Evolutionary conservation across 2,329 filamentous ascomycete genomes (phyloP).

Genomic region (Talaromyces sp.): DNA sequence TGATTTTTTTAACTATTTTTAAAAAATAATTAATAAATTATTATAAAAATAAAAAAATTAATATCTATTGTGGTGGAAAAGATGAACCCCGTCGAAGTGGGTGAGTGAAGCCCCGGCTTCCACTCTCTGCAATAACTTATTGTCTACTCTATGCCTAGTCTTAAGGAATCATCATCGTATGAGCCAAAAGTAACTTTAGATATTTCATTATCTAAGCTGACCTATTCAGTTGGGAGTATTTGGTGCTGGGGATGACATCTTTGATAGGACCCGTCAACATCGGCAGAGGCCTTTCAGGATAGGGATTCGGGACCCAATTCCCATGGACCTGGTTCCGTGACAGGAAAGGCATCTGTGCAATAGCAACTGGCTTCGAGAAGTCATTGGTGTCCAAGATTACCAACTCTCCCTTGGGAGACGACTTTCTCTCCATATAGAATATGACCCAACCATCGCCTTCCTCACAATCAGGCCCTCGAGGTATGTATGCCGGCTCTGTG

Average conservation of each 20-base stretch:
- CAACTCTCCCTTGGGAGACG: conserved; percentile 1
- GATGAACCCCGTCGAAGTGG: too few species aligned
- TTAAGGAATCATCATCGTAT: too few species aligned
- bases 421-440: conserved; percentile 27
- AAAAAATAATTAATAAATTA: too few species aligned
- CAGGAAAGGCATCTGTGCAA: conserved; percentile 29
- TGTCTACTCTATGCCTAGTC: too few species aligned
- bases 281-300: neutral
- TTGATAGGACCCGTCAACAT: neutral
- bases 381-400: conserved; percentile 19
- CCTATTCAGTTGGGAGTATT: neutral
- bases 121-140: too few species aligned
- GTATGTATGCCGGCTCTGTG: conserved; percentile 26
- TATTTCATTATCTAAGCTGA: too few species aligned
- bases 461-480: conserved; percentile 14
- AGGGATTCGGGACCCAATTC: conserved; percentile 17
- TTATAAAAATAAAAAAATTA: too few species aligned
- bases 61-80: too few species aligned
- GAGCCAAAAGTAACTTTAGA: too few species aligned
- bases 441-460: conserved; percentile 31
- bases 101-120: too few species aligned
- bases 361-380: conserved; percentile 26
- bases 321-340: conserved; percentile 30
- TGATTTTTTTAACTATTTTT: too few species aligned
- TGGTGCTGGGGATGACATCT: neutral